Evolutionary conservation across 805 yeast species (phyloP), one percentile per base, ranked within the genome.

Genomic region (Candida argentea): DNA sequence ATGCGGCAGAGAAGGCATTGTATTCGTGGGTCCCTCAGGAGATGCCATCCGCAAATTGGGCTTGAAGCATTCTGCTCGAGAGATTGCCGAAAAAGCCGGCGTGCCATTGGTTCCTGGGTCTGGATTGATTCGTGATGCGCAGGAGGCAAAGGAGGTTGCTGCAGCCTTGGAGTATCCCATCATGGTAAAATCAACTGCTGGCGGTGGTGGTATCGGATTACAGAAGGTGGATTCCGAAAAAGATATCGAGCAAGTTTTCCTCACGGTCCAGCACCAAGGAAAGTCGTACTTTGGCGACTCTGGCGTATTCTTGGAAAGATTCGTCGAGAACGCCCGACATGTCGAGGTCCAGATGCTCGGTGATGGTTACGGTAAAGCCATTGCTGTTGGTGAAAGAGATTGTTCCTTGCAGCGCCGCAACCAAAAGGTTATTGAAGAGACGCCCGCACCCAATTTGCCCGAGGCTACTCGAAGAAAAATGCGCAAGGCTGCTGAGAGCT

Each of bases 31-130:
- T n/a, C 98, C 98, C 11, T 67, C 89, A 10, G 95, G 95, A 29
- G 86, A 83, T 35, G 87, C 95, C 6, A 91, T 89, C 47, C 69
- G 95, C 51, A 76, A 77, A 44, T 67, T 89, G 28, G 98, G 98
- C 25, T 67, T 91, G 40, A 89, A 89, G 61, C 98, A 91, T 52
- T 86, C 96, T 27, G 98, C 98, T 6, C 76, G 97, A 58, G 91
- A 77, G 48, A 84, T 91, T 39, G 98, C 98, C 14, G 71, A 70
- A 40, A 66, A 66, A 26, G 97, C 97, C n/a, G 77, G 78, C 24
- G 97, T 89, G 28, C 98, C 98, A 5, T 65, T 91, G 33, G 96
- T 87, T 33, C 97, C 98, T n/a, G 98, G 98, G 27, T 82, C 96
- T 10, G 93, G 85, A 6, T 65, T 91, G 40, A 76, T 89, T 20